phyloP scores from a whole-genome alignment of 257 asterid genomes.

The Voacanga thouarsii region DNA sequence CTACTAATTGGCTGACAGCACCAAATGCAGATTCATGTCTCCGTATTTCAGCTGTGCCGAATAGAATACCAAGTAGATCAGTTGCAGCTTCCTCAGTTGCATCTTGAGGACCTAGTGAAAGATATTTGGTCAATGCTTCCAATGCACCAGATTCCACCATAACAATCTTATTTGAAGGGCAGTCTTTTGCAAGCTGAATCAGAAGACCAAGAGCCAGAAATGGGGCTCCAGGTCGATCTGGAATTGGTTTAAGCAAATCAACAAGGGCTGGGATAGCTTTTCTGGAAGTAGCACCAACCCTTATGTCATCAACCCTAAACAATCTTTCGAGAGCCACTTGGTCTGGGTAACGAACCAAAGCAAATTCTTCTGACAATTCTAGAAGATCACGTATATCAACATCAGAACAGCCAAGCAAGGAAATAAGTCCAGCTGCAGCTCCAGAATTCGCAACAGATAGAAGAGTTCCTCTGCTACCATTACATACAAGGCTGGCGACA shows the following conservation, averaged over 20 bases:
- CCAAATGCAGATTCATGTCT: constrained; percentile 95
- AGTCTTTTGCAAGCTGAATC: constrained; percentile 82
- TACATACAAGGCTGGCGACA: constrained; percentile 90
- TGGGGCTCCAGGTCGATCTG: constrained; percentile 99
- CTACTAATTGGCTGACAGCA: constrained; percentile 93
- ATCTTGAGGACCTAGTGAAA: constrained; percentile 93
- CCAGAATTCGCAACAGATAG: constrained; percentile 98
- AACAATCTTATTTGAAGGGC: constrained; percentile 76
- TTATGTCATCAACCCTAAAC: constrained; percentile 95
- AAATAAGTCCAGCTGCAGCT: constrained; percentile 83
- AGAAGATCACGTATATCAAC: constrained; percentile 73
- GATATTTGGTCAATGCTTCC: constrained; percentile 92
- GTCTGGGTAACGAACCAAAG: constrained; percentile 80
- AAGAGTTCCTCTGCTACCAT: constrained; percentile 99
- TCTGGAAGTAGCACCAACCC: constrained; percentile 94
- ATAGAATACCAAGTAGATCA: constrained; percentile 87
- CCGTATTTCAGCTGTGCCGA: constrained; percentile 93
- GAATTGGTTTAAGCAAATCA: constrained; percentile 94
- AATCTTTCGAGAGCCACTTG: constrained; percentile 93
- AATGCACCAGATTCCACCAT: constrained; percentile 98
- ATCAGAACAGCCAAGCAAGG: constrained; percentile 93
- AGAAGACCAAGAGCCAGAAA: constrained; percentile 85
- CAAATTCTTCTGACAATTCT: constrained; percentile 76
- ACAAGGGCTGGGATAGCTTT: constrained; percentile 98
- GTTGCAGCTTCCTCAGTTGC: constrained; percentile 99